phyloP scores from a whole-genome alignment of 2,329 filamentous ascomycete genomes.

The Phyllosticta citribraziliensis region DNA sequence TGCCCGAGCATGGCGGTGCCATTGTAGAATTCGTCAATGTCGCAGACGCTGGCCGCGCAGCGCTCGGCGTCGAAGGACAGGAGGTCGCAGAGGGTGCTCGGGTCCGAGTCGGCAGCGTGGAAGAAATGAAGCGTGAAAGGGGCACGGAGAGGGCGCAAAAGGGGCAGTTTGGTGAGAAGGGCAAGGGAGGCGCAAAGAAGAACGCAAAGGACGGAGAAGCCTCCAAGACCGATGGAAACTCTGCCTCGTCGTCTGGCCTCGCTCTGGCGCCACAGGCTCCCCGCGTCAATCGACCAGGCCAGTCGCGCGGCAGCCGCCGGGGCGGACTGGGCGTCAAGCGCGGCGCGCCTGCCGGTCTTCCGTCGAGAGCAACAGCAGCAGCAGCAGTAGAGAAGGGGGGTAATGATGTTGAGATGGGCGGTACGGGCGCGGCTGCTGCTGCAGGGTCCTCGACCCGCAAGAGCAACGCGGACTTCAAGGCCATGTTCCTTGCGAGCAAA shows the following conservation, averaged over 20 bases:
- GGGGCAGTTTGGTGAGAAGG: neutral
- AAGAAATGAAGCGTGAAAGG: constrained; percentile 34
- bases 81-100: constrained; percentile 30
- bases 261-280: neutral
- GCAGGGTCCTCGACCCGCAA: neutral
- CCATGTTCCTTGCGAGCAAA: neutral
- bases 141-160: neutral
- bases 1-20: constrained; percentile 74
- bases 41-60: constrained; percentile 61
- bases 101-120: constrained; percentile 39
- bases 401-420: constrained; percentile 5
- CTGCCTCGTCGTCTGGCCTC: neutral
- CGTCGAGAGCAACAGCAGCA: neutral
- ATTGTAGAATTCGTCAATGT: constrained; percentile 72
- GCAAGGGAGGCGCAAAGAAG: constrained; percentile 19
- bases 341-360: neutral
- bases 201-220: constrained; percentile 15
- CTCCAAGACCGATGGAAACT: neutral
- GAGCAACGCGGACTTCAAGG: neutral
- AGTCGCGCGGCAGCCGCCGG: neutral
- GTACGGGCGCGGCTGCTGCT: neutral
- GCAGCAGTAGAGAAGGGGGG: neutral
- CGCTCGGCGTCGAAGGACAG: constrained; percentile 34
- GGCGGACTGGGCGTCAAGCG: constrained; percentile 2
- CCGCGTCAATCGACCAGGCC: neutral